Base-by-base conservation (phyloP, 805 yeast genomes). In the Geotrichum ghanense region DNA sequence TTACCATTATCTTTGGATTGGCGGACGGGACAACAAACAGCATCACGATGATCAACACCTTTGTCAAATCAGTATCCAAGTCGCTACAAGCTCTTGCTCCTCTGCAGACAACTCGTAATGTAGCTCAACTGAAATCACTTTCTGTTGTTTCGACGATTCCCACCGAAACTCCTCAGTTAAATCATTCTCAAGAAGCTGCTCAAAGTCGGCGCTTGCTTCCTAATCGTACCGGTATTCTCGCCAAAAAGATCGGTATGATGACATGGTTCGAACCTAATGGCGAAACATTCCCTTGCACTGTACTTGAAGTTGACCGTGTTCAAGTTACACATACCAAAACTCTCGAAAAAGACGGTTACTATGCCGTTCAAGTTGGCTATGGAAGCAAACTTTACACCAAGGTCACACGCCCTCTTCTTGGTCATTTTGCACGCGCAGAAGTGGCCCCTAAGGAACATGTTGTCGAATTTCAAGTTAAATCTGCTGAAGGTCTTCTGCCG, bases 231-330 rank as follows among this genome's bases (percentile, higher is more conserved):
- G 98, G 98, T 10, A 68, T 86, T 19, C 66, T 90, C 23, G 95
- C 94, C 1, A 69, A 78, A 52, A 92, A 92, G 62, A 71, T 82
- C 49, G 97, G 97, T 16, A 90, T 90, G 96, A 79, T 88, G 44
- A 78, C 92, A 14, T 84, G 78, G 75, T 90, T 75, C 59, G 80
- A 81, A 51, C 73, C 74, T 23, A 72, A 72, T 12, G 97, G 96
- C 22, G 71, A 69, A 45, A 79, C 79, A 51, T 64, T 73, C 46
- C 89, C 95, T 2, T 92, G 94, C 43, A 92, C 98, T 3, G 83
- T 92, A 6, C 69, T 92, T 37, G 94, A 88, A 61, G 75, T 92
- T 50, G 83, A 88, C 62, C 78, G 89, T 47, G 85, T 86, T 52
- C 97, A 92, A 68, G 97, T 92, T 16, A 66, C 82, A 16, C 73